Conservation (phyloP, 2,329 filamentous ascomycete species). For the Alternaria brassicae region DNA sequence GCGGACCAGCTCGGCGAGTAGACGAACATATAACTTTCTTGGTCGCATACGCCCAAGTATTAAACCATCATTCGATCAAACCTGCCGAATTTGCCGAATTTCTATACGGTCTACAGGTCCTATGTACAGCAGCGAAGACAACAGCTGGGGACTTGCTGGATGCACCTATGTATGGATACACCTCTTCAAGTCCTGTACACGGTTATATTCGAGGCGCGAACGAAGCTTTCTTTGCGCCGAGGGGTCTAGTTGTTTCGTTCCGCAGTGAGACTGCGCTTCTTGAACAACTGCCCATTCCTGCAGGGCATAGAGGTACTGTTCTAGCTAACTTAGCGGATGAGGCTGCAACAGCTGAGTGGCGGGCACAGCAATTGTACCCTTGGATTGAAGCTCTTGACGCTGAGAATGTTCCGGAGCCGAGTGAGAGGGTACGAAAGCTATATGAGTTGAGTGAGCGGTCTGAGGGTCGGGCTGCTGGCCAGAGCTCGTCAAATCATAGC, state of each 20-base stretch:
- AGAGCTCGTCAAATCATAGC: not conserved
- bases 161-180: not conserved
- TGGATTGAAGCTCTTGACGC: constrained; percentile 40
- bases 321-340: constrained; percentile 26
- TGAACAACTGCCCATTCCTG: constrained; percentile 27
- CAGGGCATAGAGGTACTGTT: constrained; percentile 32
- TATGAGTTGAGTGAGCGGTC: constrained; percentile 27
- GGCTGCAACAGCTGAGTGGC: constrained; percentile 17
- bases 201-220: constrained; percentile 41
- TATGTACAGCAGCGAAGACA: constrained; percentile 27
- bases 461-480: not conserved
- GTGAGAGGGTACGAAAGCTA: constrained; percentile 20
- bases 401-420: constrained; percentile 25
- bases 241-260: constrained; percentile 38
- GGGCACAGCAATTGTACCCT: constrained; percentile 38
- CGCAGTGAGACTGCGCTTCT: constrained; percentile 34
- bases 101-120: constrained; percentile 42
- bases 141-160: constrained; percentile 16
- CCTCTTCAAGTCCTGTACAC: constrained; percentile 18
- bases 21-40: constrained; percentile 33
- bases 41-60: constrained; percentile 39
- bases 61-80: constrained; percentile 40
- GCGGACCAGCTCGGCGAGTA: not conserved
- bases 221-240: constrained; percentile 44
- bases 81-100: constrained; percentile 44